Evolutionary conservation across 225 moss, liverwort and hornwort genomes (phyloP), one percentile per base, ranked within the genome.

Genomic region (Thuidium tamariscinum): DNA sequence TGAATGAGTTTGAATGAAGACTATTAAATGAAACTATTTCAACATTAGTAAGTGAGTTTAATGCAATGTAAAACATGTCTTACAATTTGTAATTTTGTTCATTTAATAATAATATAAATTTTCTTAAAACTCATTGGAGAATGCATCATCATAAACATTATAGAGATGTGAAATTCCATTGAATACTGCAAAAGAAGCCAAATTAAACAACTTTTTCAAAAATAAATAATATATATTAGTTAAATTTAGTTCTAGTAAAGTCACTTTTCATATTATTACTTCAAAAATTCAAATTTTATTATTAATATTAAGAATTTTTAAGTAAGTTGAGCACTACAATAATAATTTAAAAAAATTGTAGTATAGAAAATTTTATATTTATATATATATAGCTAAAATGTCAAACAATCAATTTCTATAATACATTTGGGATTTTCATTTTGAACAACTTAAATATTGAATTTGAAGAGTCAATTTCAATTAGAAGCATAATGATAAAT

Each of bases 401-500:
- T 48, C 2, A 5, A 54, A 3, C 12, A 11, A 3, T 59, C 3
- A 20, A 41, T 39, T 32, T 34, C 1, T 3, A 32, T 11, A 39
- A 12, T 23, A 20, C 1, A 30, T 4, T 46, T 0, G 1, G 1
- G 1, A 2, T 7, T 17, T n/a, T 19, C 1, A 17, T 51, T 65
- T 41, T 15, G 2, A 55, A 22, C 1, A 54, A 29, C 0, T 30
- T 12, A 16, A 13, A 37, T 72, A 46, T 11, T 56, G 1, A 21
- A 55, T 42, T 42, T 56, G 0, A 26, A 39, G 1, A 39, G 2
- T 20, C 2, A 0, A 27, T 27, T 44, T 22, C 6, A 36, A 14
- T 44, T 66, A 10, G 2, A 41, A 62, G 22, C 2, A 59, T 10
- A 41, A 95, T 95, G 93, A 92, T 91, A 86, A 94, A 92, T 78